Base-by-base conservation (phyloP, 306 rosid species). In the Ormosia semicastrata region DNA sequence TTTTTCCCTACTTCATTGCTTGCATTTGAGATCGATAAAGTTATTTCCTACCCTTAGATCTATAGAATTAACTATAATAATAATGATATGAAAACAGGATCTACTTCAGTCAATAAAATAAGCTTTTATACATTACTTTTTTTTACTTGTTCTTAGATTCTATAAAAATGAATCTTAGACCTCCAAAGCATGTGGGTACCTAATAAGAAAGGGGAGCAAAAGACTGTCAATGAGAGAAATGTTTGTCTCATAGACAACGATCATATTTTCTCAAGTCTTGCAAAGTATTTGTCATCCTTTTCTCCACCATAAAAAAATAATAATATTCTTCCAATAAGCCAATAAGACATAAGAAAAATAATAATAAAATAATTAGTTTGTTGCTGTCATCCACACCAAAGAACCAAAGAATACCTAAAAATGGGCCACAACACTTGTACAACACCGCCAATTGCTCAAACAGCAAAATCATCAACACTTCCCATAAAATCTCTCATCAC, bases 401-500 rank as follows among this genome's bases (percentile, higher is more conserved):
- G 44, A 14, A 33, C 66, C 24, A 81, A 37, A 81, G 7, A 71
- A 57, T 74, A 91, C 95, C 88, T 87, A 78, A 91, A 91, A 68
- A 89, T 89, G 24, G 95, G 95, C 95, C 93, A 91, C 2, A 91
- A 87, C 43, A 91, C 89, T 40, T 90, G 90, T 0, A 90, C 39
- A 63, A 91, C 89, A 70, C 91, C 90, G 3, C 91, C 93, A 74
- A 87, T 78, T 66, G 89, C 92, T 84, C 93, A 93, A 78, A 85
- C 46, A 24, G 93, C 83, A 86, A 91, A 91, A 68, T 91, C 95
- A 74, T 89, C 90, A 0, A 91, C 85, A 9, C 86, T 87, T 71
- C 93, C 93, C 82, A 86, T 91, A 41, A 89, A 91, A 75, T 91
- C 95, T 75, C 95, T 82, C 95, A 91, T 91, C 15, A 87, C 81